Evolutionary conservation across 176 grass and related monocot genomes (phyloP).

Genomic region (Triticum timopheevii): DNA sequence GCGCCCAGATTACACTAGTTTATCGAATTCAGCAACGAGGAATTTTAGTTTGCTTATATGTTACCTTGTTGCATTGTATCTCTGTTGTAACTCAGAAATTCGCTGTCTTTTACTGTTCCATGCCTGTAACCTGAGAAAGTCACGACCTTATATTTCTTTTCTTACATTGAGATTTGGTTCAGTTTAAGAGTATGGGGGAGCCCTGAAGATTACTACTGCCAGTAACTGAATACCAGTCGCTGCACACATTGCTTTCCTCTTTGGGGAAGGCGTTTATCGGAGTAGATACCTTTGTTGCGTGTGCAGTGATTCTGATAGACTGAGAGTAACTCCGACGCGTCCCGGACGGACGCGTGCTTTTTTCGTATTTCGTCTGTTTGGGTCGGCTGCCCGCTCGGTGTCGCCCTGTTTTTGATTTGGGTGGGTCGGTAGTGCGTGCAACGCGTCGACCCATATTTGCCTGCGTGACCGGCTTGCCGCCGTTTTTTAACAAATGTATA

Average conservation of each 20-base stretch:
- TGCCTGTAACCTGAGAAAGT: not conserved
- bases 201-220: not conserved
- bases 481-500: too few species aligned
- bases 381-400: too few species aligned
- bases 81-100: constrained; percentile 2
- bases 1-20: constrained; percentile 29
- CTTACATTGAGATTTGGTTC: not conserved
- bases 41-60: constrained; percentile 1
- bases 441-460: too few species aligned
- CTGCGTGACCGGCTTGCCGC: too few species aligned
- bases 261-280: not conserved
- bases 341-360: too few species aligned
- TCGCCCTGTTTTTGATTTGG: too few species aligned
- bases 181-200: not conserved
- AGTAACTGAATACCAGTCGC: not conserved
- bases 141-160: not conserved
- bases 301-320: not conserved
- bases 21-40: constrained; percentile 23
- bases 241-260: not conserved
- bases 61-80: constrained; percentile 25
- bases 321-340: not conserved
- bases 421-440: too few species aligned
- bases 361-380: too few species aligned
- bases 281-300: not conserved
- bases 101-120: not conserved